Evolutionary conservation across 108 stramenopile species (phyloP).

Genomic region (Heterococcus sp.): DNA sequence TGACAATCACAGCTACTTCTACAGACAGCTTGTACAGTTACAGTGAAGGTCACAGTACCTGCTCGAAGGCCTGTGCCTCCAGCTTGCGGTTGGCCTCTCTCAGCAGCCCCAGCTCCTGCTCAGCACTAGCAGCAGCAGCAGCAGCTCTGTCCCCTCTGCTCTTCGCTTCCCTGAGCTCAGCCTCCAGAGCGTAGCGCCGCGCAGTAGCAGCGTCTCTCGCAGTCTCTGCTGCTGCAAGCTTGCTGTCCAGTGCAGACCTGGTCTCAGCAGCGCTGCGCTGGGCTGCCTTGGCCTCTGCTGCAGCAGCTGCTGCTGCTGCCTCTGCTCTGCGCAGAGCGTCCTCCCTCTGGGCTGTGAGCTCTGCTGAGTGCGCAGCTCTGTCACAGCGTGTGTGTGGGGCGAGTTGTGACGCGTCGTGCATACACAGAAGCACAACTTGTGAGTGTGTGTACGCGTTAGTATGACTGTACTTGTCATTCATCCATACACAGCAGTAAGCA

Average conservation of each 20-base stretch:
- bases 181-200: constrained; percentile 37
- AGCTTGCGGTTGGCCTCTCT: constrained; percentile 33
- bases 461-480: too few relatives aligned
- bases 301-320: constrained; percentile 21
- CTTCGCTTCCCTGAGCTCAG: constrained; percentile 30
- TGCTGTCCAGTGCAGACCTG: background rate
- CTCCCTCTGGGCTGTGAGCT: constrained; percentile 24
- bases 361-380: constrained; percentile 26
- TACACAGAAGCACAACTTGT: too few relatives aligned
- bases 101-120: constrained; percentile 10
- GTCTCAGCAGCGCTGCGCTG: background rate
- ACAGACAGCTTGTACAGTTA: too few relatives aligned
- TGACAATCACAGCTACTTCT: too few relatives aligned
- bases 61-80: constrained; percentile 33
- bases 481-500: too few relatives aligned
- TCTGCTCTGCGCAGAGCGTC: constrained; percentile 29
- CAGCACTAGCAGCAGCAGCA: constrained; percentile 3
- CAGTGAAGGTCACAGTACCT: constrained; percentile 6
- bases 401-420: too few relatives aligned
- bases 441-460: too few relatives aligned
- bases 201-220: constrained; percentile 32
- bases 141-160: constrained; percentile 24
- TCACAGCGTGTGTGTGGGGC: background rate
- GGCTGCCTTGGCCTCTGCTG: background rate
- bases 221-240: constrained; percentile 32